Evolutionary conservation across 225 moss, liverwort and hornwort species (phyloP).

Genomic region (Polytrichum formosum): DNA sequence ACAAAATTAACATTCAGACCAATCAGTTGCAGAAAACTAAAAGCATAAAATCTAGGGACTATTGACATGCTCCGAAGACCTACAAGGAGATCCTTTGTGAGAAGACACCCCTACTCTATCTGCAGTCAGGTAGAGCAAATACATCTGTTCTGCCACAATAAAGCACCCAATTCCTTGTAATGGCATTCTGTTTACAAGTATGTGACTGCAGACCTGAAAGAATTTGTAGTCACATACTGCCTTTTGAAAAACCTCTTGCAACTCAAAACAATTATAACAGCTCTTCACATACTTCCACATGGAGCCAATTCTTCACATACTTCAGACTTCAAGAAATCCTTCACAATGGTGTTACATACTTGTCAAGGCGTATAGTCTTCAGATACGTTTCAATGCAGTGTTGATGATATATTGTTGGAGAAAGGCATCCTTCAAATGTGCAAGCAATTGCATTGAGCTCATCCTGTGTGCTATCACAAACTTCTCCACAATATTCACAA

Average conservation of each 20-base stretch:
- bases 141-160: background rate
- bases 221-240: too few relatives aligned
- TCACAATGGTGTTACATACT: slow-evolving; percentile 27
- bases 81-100: background rate
- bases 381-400: slow-evolving; percentile 58
- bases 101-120: background rate
- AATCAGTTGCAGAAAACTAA: too few relatives aligned
- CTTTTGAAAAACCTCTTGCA: too few relatives aligned
- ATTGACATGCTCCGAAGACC: background rate
- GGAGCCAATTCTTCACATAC: background rate
- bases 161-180: background rate
- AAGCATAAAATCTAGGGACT: too few relatives aligned
- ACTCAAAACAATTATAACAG: too few relatives aligned
- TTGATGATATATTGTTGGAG: slow-evolving; percentile 53
- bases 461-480: slow-evolving; percentile 52
- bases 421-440: slow-evolving; percentile 49
- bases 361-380: slow-evolving; percentile 57
- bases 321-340: background rate
- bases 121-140: too few relatives aligned
- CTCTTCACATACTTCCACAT: too few relatives aligned
- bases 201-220: too few relatives aligned
- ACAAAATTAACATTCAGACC: too few relatives aligned
- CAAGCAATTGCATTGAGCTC: slow-evolving; percentile 55
- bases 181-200: too few relatives aligned
- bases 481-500: slow-evolving; percentile 54